These are phyloP conservation scores for Yarrowia phangngaensis DNA, from an alignment of 805 yeast species.

Conservation along the genomic window DNA sequence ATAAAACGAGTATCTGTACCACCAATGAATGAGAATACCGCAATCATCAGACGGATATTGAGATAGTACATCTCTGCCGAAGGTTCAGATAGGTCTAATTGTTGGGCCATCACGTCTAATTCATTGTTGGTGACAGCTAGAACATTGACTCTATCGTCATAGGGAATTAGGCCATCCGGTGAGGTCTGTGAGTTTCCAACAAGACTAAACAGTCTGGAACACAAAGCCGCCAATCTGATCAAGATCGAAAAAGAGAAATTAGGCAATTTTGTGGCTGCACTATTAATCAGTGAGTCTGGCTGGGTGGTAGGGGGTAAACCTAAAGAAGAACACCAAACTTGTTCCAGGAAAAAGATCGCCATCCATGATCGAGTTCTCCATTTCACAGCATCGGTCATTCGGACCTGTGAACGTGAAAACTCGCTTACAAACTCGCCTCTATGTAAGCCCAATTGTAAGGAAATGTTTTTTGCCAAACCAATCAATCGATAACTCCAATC, in stretches of 20 bases:
- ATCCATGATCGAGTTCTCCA: slow-evolving; percentile 95
- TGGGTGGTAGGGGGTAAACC: slow-evolving; percentile 86
- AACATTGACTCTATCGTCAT: slow-evolving; percentile 75
- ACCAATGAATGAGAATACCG: slow-evolving; percentile 79
- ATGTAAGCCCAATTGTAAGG: slow-evolving; percentile 84
- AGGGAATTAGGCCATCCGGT: slow-evolving; percentile 86
- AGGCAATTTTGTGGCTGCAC: slow-evolving; percentile 12
- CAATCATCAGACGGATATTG: slow-evolving; percentile 74
- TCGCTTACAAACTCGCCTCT: slow-evolving; percentile 88
- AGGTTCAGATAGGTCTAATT: slow-evolving; percentile 54
- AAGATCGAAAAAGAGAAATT: slow-evolving; percentile 53
- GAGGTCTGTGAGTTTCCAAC: slow-evolving; percentile 84
- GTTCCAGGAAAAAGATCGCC: slow-evolving; percentile 81
- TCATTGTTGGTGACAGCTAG: slow-evolving; percentile 75
- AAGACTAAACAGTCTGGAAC: slow-evolving; percentile 73
- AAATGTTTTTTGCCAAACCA: slow-evolving; percentile 78
- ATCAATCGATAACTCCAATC: slow-evolving; percentile 87
- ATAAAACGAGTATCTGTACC: slow-evolving; percentile 85
- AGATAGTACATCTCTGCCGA: slow-evolving; percentile 73
- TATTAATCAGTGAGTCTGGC: slow-evolving; percentile 68
- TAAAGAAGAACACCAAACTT: slow-evolving; percentile 81
- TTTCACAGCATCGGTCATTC: slow-evolving; percentile 82
- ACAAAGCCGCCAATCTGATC: slow-evolving; percentile 72
- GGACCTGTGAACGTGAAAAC: slow-evolving; percentile 83
- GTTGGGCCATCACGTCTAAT: slow-evolving; percentile 64